These are phyloP conservation scores for Oidiodendron maius DNA, from an alignment of 495 filamentous ascomycete species.

Conservation along the genomic window DNA sequence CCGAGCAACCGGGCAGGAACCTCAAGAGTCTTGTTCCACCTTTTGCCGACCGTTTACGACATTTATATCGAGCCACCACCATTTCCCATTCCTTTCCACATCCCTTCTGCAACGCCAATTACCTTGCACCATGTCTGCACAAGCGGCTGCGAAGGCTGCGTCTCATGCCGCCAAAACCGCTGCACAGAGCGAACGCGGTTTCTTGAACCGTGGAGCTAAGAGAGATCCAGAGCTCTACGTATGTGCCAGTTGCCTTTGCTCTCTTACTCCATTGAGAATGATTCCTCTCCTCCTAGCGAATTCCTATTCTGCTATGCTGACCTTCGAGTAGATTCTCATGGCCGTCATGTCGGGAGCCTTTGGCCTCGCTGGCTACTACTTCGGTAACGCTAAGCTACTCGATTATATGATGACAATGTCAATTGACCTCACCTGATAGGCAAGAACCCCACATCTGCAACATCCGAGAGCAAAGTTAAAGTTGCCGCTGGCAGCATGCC, in stretches of 20 bases:
- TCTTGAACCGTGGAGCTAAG: conserved; percentile 61
- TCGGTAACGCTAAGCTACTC: conserved; percentile 41
- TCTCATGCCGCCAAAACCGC: conserved; percentile 29
- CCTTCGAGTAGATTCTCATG: conserved; percentile 63
- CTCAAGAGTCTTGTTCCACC: no score
- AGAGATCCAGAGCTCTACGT: conserved; percentile 80
- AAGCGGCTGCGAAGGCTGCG: conserved; percentile 45
- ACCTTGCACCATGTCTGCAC: conserved; percentile 43
- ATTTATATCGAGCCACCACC: no score
- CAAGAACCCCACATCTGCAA: conserved; percentile 77
- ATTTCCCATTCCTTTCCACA: conserved; percentile 24
- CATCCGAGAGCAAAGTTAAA: conserved; percentile 71
- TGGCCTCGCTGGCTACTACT: conserved; percentile 81
- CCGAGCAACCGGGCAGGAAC: no score
- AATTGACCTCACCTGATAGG: conserved; percentile 41
- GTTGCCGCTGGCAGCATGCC: conserved; percentile 75
- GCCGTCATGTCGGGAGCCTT: conserved; percentile 89
- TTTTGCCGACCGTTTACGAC: no score
- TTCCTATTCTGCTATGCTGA: conserved; percentile 4
- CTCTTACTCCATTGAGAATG: neutral
- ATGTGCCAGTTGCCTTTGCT: conserved; percentile 23
- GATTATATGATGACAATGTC: conserved; percentile 5
- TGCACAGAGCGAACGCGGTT: conserved; percentile 12
- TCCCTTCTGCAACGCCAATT: conserved; percentile 14
- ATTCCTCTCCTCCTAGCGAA: neutral